Percentiles rank a stretch among this genome's conserved stretches.
phyloP scores from a whole-genome alignment of 2,329 filamentous ascomycete species.

The Pseudonectria foliicola region DNA sequence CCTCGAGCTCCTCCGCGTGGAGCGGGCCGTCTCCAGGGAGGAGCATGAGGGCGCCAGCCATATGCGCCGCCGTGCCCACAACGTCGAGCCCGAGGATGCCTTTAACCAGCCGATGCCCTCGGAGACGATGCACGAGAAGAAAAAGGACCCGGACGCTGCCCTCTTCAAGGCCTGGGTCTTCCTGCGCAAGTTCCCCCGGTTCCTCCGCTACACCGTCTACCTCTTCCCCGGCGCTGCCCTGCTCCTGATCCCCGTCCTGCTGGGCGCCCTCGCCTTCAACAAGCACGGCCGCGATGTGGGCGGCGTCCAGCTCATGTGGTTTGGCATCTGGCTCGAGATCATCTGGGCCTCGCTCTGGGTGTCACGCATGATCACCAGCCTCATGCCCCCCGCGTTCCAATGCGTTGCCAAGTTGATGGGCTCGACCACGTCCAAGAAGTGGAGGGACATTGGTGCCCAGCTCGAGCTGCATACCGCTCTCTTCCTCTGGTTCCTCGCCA shows the following conservation, averaged over 20 bases:
- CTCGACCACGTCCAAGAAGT: constrained; percentile 86
- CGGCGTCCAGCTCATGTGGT: constrained; percentile 78
- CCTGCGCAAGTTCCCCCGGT: constrained; percentile 43
- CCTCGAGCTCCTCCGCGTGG: constrained; percentile 41
- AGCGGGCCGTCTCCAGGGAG: constrained; percentile 38
- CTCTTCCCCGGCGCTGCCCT: constrained; percentile 38
- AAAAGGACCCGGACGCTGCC: constrained; percentile 26
- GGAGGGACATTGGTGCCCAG: constrained; percentile 79
- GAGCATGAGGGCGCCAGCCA: constrained; percentile 26
- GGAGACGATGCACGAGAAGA: constrained; percentile 22
- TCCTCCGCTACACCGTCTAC: constrained; percentile 43
- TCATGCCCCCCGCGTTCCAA: constrained; percentile 41
- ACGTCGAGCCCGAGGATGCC: constrained; percentile 36
- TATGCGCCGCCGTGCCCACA: constrained; percentile 25
- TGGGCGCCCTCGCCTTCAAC: constrained; percentile 35
- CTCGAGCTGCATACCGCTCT: constrained; percentile 79
- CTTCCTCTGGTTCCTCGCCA: constrained; percentile 87
- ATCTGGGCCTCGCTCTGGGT: constrained; percentile 90
- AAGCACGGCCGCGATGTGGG: constrained; percentile 47
- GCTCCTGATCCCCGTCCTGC: constrained; percentile 39
- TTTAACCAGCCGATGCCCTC: constrained; percentile 32
- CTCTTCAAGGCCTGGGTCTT: constrained; percentile 36
- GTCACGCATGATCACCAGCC: constrained; percentile 46
- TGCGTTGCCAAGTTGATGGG: constrained; percentile 61
- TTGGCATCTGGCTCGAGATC: constrained; percentile 90